Evolutionary conservation across 805 yeast genomes (phyloP).

Genomic region (Blastobotrys attinorum): DNA sequence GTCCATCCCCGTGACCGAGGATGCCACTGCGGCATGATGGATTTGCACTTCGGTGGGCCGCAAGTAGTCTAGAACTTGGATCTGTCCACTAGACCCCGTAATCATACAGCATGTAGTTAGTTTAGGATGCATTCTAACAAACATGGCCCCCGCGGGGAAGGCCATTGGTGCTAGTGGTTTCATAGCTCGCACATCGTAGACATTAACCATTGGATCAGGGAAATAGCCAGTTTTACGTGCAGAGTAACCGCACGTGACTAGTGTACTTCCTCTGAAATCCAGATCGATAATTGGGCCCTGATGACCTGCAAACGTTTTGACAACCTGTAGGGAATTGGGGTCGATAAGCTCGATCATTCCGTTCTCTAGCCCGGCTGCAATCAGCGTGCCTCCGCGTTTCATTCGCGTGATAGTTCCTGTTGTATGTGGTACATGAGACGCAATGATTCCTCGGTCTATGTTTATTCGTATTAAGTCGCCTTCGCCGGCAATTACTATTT

Average conservation of each 20-base stretch:
- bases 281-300: constrained; percentile 33
- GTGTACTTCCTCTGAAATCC: constrained; percentile 29
- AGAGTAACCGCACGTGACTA: constrained; percentile 68
- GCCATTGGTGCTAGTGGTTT: constrained; percentile 71
- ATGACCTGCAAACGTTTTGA: constrained; percentile 28
- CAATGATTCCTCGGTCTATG: constrained; percentile 30
- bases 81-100: constrained; percentile 69
- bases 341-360: constrained; percentile 32
- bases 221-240: constrained; percentile 53
- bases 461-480: constrained; percentile 27
- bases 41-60: constrained; percentile 63
- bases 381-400: constrained; percentile 24
- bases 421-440: constrained; percentile 7
- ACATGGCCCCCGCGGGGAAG: constrained; percentile 84
- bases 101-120: constrained; percentile 68
- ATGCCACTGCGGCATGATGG: constrained; percentile 55
- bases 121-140: constrained; percentile 78
- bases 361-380: constrained; percentile 28
- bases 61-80: constrained; percentile 76
- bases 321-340: constrained; percentile 27
- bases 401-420: constrained; percentile 23
- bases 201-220: constrained; percentile 74
- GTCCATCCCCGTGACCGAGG: constrained; percentile 43
- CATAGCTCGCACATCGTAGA: constrained; percentile 71
- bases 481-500: constrained; percentile 28